Evolutionary conservation across 2,329 filamentous ascomycete genomes (phyloP).

Genomic region (Lecanicillium sp.): DNA sequence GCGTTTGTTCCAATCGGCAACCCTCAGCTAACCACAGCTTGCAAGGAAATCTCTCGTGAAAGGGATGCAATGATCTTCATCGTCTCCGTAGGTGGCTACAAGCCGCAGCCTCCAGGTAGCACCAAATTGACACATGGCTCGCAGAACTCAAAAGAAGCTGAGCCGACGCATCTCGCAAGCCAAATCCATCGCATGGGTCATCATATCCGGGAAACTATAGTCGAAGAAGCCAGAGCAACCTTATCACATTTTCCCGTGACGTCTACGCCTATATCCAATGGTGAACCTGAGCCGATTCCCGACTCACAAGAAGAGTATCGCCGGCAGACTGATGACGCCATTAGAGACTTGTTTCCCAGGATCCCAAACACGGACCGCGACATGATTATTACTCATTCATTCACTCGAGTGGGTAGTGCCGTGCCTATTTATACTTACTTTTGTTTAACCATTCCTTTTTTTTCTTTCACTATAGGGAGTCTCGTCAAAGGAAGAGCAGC

Average conservation of each 20-base stretch:
- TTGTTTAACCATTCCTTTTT: conserved; percentile 5
- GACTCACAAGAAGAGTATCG: conserved; percentile 52
- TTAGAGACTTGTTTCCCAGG: conserved; percentile 56
- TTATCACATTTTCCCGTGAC: conserved; percentile 15
- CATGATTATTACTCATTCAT: conserved; percentile 54
- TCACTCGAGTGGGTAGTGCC: conserved; percentile 45
- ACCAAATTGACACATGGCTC: conserved; percentile 4
- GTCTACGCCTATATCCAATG: conserved; percentile 11
- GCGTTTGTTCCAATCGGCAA: conserved; percentile 56
- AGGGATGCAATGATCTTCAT: conserved; percentile 57
- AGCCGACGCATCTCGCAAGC: conserved; percentile 32
- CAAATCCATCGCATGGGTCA: conserved; percentile 53
- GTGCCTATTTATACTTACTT: conserved; percentile 7
- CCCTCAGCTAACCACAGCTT: conserved; percentile 49
- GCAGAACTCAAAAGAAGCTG: conserved; percentile 21
- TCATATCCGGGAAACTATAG: conserved; percentile 50
- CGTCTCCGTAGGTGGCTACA: conserved; percentile 34
- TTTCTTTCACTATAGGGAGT: conserved; percentile 37
- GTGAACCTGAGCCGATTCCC: conserved; percentile 50
- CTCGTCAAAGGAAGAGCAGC: conserved; percentile 41
- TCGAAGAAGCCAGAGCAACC: conserved; percentile 41
- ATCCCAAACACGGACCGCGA: conserved; percentile 58
- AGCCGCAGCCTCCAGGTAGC: conserved; percentile 1
- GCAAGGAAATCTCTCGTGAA: conserved; percentile 58
- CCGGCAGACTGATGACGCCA: conserved; percentile 50